These are phyloP conservation scores for Mortierella polycephala DNA, from an alignment of 371 early-diverging fungal species.

Conservation along the genomic window DNA sequence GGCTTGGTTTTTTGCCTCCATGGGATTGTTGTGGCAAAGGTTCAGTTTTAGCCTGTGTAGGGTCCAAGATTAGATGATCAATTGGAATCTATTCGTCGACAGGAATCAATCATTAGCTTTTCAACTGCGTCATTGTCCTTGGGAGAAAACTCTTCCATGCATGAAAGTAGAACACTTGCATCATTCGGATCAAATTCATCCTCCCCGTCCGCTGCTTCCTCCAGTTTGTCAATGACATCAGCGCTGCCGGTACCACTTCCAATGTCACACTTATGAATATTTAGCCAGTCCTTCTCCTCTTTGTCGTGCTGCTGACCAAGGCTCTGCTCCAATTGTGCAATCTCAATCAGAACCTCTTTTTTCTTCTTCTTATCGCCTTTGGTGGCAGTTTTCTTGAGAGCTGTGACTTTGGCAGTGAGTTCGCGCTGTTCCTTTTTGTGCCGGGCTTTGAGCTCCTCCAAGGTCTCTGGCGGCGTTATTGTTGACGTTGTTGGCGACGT, in stretches of 20 bases:
- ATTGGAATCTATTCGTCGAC: constrained; percentile 36
- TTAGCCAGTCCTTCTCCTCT: constrained; percentile 63
- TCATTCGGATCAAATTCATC: constrained; percentile 43
- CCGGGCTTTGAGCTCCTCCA: constrained; percentile 71
- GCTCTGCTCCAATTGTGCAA: constrained; percentile 76
- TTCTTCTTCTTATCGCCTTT: constrained; percentile 89
- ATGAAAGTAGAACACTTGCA: constrained; percentile 13
- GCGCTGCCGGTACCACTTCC: background rate
- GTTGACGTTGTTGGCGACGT: background rate
- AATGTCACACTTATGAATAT: background rate
- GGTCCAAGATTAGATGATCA: constrained; percentile 55
- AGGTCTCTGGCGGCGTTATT: constrained; percentile 36
- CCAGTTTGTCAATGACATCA: background rate
- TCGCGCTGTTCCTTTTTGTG: constrained; percentile 85
- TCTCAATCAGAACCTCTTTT: constrained; percentile 79
- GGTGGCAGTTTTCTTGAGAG: constrained; percentile 79
- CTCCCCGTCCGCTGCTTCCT: constrained; percentile 35
- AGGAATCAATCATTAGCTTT: background rate
- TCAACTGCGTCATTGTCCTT: too few relatives aligned
- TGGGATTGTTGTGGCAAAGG: constrained; percentile 14
- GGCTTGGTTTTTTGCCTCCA: constrained; percentile 69
- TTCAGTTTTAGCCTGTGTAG: constrained; percentile 8
- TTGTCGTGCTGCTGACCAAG: constrained; percentile 72
- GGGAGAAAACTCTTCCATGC: background rate
- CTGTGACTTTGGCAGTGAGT: constrained; percentile 73